Base-by-base conservation (phyloP, 345 rosid genomes). In the Conringia planisiliqua region DNA sequence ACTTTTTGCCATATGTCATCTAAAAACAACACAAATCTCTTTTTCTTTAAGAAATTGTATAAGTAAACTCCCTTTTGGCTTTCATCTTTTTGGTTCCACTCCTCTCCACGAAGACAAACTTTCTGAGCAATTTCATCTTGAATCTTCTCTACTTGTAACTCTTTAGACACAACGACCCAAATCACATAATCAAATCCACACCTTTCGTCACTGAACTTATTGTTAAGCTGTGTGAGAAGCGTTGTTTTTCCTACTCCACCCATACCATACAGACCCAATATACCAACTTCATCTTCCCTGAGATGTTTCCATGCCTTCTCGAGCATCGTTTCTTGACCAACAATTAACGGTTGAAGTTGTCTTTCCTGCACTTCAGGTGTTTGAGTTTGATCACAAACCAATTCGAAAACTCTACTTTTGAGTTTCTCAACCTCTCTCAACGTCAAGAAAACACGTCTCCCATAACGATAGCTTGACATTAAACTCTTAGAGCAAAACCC, bases 1-100 rank as follows among this genome's bases (percentile, higher is more conserved):
- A 71, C 61, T 5, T 29, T 59, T 7, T 38, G 39, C 80, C 80
- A 77, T 5, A 77, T 3, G 14, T 77, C 77, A 66, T 77, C 81
- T 24, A 71, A 5, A 16, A 77, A 18, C 54, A 77, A 4, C 16
- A 77, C 47, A 10, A 77, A 70, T 17, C 26, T 70, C 20, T 65
- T 77, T 5, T 20, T 55, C 16, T 0, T 27, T 18, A 77, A 22
- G 58, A 51, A 22, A 24, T 24, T 51, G 32, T 51, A 51, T 24
- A 51, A 27, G 3, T 3, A 27, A 1, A 27, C 3, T 2, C 0
- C 1, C 1, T 52, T 52, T 55, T 55, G 60, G 2, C 10, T 29
- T 33, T 57, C 16, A 5, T 16, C 38, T 20, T 74, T 74, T 7
- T 20, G 7, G 12, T 18, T 66, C 47, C 60, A 35, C 4, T 20